A percentile compares a stretch with the other conserved stretches of the same genome.
Conservation (phyloP, 176 grass and related monocot genomes). For the Eleusine coracana region DNA sequence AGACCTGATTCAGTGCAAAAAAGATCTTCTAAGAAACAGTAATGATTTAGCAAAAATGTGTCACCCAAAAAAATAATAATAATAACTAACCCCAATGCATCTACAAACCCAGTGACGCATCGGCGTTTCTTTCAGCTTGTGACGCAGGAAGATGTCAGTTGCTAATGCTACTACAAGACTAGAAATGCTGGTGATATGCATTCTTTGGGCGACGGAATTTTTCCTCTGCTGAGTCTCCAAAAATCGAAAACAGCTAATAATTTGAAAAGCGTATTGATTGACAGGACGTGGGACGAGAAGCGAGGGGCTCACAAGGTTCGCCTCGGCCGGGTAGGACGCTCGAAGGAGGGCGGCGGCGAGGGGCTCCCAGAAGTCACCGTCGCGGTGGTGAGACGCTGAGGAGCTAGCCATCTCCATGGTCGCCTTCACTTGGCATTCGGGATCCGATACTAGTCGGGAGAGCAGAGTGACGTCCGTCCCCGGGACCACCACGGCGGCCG, state of each 20-base stretch:
- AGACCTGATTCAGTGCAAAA: constrained; percentile 37
- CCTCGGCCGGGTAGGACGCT: constrained; percentile 44
- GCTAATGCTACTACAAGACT: background rate
- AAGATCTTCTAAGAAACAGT: background rate
- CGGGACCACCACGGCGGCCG: background rate
- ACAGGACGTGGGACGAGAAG: background rate
- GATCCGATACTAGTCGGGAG: constrained; percentile 33
- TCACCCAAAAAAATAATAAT: background rate
- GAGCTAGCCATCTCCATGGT: constrained; percentile 46
- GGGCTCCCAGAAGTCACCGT: constrained; percentile 50
- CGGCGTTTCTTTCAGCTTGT: background rate
- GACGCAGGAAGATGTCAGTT: background rate
- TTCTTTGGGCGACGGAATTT: background rate
- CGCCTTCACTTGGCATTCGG: constrained; percentile 48
- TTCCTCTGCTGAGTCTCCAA: background rate
- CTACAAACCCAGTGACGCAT: background rate
- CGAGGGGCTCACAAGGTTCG: constrained; percentile 44
- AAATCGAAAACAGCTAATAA: background rate
- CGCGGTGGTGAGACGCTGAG: constrained; percentile 34
- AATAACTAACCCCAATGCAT: too few species aligned
- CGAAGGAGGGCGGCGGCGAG: constrained; percentile 51
- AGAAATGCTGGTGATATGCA: background rate
- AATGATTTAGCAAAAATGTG: background rate
- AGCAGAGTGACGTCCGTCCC: constrained; percentile 26
- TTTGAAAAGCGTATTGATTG: background rate